Conservation (phyloP, 2,329 filamentous ascomycete species). For the Fusarium tjaetaba region DNA sequence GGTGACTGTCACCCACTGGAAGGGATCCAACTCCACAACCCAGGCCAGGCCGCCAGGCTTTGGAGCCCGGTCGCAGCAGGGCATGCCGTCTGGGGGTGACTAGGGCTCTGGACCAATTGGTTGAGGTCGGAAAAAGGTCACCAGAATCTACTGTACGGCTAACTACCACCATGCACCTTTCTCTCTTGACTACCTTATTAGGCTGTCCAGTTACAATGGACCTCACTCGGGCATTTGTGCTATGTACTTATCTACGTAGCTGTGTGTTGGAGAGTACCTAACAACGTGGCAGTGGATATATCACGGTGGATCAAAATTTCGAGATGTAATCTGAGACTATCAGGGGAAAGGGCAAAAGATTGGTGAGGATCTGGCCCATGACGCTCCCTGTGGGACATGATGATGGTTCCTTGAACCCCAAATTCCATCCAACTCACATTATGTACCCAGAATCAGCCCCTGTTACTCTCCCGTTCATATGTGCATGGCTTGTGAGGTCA, state of each 20-base stretch:
- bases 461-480: constrained; percentile 26
- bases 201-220: background rate
- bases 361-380: constrained; percentile 26
- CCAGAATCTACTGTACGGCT: background rate
- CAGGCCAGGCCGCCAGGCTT: background rate
- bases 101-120: constrained; percentile 11
- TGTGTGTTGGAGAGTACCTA: background rate
- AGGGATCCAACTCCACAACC: background rate
- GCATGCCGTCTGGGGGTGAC: constrained; percentile 4
- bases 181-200: background rate
- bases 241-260: background rate
- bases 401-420: constrained; percentile 14
- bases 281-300: constrained; percentile 18
- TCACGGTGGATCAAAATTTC: constrained; percentile 20
- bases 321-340: constrained; percentile 2
- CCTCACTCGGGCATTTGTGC: background rate
- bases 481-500: constrained; percentile 28
- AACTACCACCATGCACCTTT: background rate
- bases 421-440: constrained; percentile 16
- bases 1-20: constrained; percentile 29
- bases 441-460: constrained; percentile 13
- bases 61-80: constrained; percentile 3
- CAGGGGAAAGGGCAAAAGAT: constrained; percentile 24
- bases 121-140: background rate
- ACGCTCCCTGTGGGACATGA: constrained; percentile 22